Conservation (phyloP, 176 grass and related monocot genomes). For the Eragrostis curvula region DNA sequence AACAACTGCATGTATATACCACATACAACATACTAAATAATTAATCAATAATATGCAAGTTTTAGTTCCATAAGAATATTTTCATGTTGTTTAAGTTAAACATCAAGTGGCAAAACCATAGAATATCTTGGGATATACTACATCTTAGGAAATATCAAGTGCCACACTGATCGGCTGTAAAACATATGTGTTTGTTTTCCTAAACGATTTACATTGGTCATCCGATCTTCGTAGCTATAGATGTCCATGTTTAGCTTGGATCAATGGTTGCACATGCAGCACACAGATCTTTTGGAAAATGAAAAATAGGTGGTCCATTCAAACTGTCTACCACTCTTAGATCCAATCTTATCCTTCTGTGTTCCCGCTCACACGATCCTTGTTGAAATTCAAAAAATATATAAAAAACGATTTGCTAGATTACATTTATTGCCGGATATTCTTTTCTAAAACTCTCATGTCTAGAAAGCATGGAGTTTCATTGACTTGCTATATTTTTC, state of each 20-base stretch:
- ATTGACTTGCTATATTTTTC: not conserved
- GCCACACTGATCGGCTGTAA: not conserved
- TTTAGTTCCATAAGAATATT: too few species aligned
- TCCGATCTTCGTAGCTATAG: not conserved
- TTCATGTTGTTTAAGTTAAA: too few species aligned
- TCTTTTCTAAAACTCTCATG: not conserved
- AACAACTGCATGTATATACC: too few species aligned
- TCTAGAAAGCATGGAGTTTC: not conserved
- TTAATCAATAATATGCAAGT: too few species aligned
- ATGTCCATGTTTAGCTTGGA: not conserved
- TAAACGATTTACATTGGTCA: not conserved
- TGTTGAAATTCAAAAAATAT: not conserved
- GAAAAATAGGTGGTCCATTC: not conserved
- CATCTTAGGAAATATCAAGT: not conserved
- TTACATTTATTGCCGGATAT: not conserved
- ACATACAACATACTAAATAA: too few species aligned
- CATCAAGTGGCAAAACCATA: too few species aligned
- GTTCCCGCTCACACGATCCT: not conserved
- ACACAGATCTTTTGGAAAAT: not conserved
- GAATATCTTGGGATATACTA: too few species aligned
- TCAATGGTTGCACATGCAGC: not conserved
- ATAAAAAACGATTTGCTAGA: not conserved
- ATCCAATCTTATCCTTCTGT: not conserved
- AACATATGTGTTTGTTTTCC: not conserved
- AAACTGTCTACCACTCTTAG: not conserved